These are phyloP conservation scores for Epichloe sp. DNA, from an alignment of 2,329 filamentous ascomycete species.

Conservation along the genomic window DNA sequence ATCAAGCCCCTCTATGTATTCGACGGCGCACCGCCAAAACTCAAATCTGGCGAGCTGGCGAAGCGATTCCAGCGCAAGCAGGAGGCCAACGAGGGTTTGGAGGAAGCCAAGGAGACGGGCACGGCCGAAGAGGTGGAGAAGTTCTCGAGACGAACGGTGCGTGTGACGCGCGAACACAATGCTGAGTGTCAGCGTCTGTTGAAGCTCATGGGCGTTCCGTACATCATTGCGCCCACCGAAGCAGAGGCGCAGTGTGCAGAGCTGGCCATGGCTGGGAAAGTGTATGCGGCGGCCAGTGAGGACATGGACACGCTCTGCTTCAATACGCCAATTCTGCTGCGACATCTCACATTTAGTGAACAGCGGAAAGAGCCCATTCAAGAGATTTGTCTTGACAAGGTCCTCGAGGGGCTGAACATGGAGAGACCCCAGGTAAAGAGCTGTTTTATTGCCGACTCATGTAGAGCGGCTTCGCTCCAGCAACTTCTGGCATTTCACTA, in stretches of 20 bases:
- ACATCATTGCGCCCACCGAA: conserved; percentile 88
- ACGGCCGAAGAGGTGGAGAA: conserved; percentile 97
- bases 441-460: neutral
- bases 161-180: conserved; percentile 95
- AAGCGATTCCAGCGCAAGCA: conserved; percentile 93
- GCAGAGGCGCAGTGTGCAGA: conserved; percentile 94
- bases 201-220: conserved; percentile 92
- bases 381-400: conserved; percentile 80
- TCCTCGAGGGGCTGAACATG: conserved; percentile 79
- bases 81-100: conserved; percentile 77
- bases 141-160: conserved; percentile 83
- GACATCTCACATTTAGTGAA: conserved; percentile 93
- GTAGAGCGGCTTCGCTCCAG: neutral
- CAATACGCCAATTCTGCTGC: conserved; percentile 75
- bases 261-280: conserved; percentile 80
- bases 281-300: conserved; percentile 91
- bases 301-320: conserved; percentile 99
- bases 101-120: conserved; percentile 93
- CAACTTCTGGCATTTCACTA: conserved; percentile 5
- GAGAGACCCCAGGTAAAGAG: conserved; percentile 60
- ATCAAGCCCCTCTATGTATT: conserved; percentile 99
- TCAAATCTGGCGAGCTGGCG: conserved; percentile 93
- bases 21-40: conserved; percentile 88
- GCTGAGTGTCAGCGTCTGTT: conserved; percentile 82
- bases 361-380: conserved; percentile 96